phyloP scores from a whole-genome alignment of 805 yeast genomes.

The Metschnikowia matae region DNA sequence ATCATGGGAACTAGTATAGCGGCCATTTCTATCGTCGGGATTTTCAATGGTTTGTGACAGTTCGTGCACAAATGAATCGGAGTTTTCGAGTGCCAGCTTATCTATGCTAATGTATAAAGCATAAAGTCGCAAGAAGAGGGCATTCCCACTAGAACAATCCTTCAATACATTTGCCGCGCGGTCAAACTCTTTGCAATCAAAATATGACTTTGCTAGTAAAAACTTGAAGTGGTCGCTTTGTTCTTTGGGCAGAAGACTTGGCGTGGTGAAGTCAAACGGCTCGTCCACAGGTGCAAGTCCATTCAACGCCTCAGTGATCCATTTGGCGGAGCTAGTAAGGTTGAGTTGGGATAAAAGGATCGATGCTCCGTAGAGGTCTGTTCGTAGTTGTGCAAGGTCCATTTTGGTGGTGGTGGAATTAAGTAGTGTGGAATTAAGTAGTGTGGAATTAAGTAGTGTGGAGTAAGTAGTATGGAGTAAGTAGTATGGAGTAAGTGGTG shows the following conservation, averaged over 20 bases:
- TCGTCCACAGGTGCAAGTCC: conserved; percentile 41
- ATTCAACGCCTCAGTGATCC: conserved; percentile 76
- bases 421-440: not conserved
- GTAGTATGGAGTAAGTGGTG: not conserved
- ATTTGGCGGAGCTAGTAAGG: conserved; percentile 68
- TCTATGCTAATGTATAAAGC: conserved; percentile 74
- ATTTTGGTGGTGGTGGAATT: not conserved
- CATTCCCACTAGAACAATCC: conserved; percentile 47
- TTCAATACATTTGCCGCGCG: conserved; percentile 62
- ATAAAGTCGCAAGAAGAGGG: conserved; percentile 63
- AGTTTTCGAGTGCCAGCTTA: conserved; percentile 63
- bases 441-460: not conserved
- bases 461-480: not conserved
- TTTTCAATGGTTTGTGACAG: conserved; percentile 12
- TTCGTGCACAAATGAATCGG: conserved; percentile 59
- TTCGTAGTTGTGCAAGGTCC: conserved; percentile 13
- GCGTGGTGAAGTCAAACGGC: conserved; percentile 15
- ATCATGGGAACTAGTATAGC: not conserved
- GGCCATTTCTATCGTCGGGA: not conserved
- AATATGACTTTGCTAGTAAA: conserved; percentile 64
- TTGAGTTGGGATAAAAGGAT: conserved; percentile 51
- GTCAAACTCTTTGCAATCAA: conserved; percentile 81
- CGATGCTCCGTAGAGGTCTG: conserved; percentile 27
- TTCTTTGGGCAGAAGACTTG: conserved; percentile 27
- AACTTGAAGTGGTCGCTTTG: conserved; percentile 41